Percentiles rank a stretch among this genome's conserved stretches.
phyloP scores from a whole-genome alignment of 768 basidiomycete species.

The Mycena belliarum region DNA sequence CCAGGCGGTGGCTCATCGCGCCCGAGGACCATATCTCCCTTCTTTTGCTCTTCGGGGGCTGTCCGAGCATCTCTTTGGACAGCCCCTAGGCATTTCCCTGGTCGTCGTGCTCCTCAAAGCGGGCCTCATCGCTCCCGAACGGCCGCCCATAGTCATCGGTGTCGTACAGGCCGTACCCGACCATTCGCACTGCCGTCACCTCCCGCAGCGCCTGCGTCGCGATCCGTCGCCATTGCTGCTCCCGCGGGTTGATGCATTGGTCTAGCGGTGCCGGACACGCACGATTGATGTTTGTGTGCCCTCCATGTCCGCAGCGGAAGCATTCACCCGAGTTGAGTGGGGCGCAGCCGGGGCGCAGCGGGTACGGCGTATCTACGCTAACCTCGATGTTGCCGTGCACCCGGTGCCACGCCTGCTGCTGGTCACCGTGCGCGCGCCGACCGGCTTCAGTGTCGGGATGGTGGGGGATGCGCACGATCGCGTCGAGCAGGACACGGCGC shows the following conservation, averaged over 20 bases:
- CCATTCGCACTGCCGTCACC: not conserved
- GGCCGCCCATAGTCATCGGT: not conserved
- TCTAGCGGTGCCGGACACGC: not conserved
- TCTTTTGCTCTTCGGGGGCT: not conserved
- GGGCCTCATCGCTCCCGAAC: not conserved
- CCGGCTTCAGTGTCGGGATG: not conserved
- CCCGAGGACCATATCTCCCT: not conserved
- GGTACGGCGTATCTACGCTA: not conserved
- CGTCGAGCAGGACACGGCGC: not conserved
- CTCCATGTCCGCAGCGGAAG: not conserved
- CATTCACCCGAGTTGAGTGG: constrained; percentile 11
- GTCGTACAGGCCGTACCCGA: not conserved
- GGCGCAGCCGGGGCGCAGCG: constrained; percentile 8
- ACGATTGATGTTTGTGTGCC: not conserved
- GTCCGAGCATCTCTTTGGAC: constrained; percentile 2
- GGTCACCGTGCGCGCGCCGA: not conserved
- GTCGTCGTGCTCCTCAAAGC: not conserved
- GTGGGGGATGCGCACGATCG: not conserved
- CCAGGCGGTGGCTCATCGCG: not conserved
- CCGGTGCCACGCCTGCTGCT: not conserved
- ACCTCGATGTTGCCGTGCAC: not conserved
- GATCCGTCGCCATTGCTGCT: not conserved
- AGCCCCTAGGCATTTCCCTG: constrained; percentile 3
- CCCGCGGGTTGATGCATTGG: not conserved
- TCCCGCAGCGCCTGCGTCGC: not conserved